These are phyloP conservation scores for Mortierella sp. DNA, from an alignment of 371 early-diverging fungal species.

Conservation along the genomic window DNA sequence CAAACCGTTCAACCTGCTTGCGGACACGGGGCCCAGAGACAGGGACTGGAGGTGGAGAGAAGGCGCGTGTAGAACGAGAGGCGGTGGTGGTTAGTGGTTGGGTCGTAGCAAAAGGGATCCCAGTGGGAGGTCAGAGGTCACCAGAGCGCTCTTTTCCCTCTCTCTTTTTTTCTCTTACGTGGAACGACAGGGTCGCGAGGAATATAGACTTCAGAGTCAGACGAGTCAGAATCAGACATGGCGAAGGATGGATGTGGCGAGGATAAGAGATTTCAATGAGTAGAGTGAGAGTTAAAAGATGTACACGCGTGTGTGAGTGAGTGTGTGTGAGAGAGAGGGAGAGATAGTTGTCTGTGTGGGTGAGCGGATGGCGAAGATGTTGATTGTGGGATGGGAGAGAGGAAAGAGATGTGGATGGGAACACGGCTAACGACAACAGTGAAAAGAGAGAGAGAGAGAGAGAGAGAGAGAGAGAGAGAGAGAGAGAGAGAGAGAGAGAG, in stretches of 20 bases:
- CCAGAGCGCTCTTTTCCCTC: too few species aligned
- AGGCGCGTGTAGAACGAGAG: slow-evolving; percentile 42
- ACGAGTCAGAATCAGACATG: slow-evolving; percentile 25
- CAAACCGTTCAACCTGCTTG: slow-evolving; percentile 45
- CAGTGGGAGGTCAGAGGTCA: too few species aligned
- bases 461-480: neutral
- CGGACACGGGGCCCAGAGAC: slow-evolving; percentile 49
- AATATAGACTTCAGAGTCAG: slow-evolving; percentile 52
- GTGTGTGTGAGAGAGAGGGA: neutral
- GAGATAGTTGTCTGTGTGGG: slow-evolving; percentile 1
- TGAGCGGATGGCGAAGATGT: slow-evolving; percentile 10
- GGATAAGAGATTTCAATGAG: neutral
- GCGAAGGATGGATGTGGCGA: too few species aligned
- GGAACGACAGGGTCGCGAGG: slow-evolving; percentile 53
- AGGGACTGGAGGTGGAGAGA: slow-evolving; percentile 16
- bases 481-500: slow-evolving; percentile 3
- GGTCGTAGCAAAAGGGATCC: neutral
- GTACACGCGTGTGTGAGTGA: neutral
- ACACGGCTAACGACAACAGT: too few species aligned
- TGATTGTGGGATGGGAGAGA: too few species aligned
- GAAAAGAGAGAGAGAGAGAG: neutral
- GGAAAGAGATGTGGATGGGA: neutral
- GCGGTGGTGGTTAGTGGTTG: slow-evolving; percentile 11
- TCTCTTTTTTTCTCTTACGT: slow-evolving; percentile 19
- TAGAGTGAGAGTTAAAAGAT: too few species aligned